Evolutionary conservation across 768 basidiomycete genomes (phyloP), one percentile per base, ranked within the genome.

Genomic region (Lepiota subincarnata): DNA sequence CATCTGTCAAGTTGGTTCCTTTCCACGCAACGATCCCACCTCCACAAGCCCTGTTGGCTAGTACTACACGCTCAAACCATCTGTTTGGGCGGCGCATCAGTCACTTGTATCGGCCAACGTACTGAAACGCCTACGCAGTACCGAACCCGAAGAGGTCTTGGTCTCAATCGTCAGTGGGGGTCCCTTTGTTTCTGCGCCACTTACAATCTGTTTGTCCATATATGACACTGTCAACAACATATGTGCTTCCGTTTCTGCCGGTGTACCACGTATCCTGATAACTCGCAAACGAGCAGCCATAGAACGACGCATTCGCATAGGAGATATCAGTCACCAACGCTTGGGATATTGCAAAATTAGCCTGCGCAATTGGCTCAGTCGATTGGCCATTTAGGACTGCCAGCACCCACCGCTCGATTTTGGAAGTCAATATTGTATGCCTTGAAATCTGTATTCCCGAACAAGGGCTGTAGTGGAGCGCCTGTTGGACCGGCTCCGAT

Each of bases 191-290:
- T 51, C 55, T 13, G 7, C 12, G 55, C 42, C 37, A 66, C 77
- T 58, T 56, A 82, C 83, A 87, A 59, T 87, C 85, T 0, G 80
- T 83, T 60, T 80, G 72, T 4, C 86, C 85, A 51, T 74, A 83
- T 20, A 87, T 74, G 13, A 80, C 76, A 54, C 83, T 83, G 47
- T 84, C 84, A 4, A 78, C 73, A 8, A 79, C 80, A 62, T 81
- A 84, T 0, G 82, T 82, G 63, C 75, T 80, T 3, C 72, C 79
- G 45, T 76, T 83, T 1, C 73, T 67, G 0, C 85, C 85, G 0
- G 82, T 80, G 59, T 81, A 84, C 78, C 81, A 83, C 0, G 85
- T 86, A 59, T 84, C 83, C 61, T 86, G 82, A 56, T 73, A 84
- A 59, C 80, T 82, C 0, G 79, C 72, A 57, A 83, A 83, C 1